A percentile compares a stretch with the other conserved stretches of the same genome.
These are phyloP conservation scores for Trypanosoma mega DNA, from an alignment of 208 protist genomes.

Conservation along the genomic window DNA sequence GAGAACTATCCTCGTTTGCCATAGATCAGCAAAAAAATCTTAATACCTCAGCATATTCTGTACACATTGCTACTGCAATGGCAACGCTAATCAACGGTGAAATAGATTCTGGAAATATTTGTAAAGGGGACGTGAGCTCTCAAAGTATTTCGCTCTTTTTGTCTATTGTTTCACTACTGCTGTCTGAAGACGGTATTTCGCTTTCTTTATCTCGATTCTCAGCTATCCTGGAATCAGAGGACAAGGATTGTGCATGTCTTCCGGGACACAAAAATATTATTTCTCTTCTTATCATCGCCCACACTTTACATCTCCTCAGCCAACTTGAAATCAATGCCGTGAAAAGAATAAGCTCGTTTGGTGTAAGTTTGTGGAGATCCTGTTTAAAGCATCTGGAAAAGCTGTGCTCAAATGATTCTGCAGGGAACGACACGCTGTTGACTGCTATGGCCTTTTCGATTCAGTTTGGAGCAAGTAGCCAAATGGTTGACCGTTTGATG, in stretches of 20 bases:
- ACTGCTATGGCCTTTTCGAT: conserved; percentile 24
- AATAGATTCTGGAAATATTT: not conserved
- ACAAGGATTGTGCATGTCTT: not conserved
- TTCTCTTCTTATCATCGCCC: conserved; percentile 17
- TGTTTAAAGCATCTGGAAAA: conserved; percentile 30
- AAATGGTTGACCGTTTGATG: conserved; percentile 29
- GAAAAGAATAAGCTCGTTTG: conserved; percentile 19
- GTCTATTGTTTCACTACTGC: conserved; percentile 7
- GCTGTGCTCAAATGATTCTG: not conserved
- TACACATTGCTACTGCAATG: conserved; percentile 17
- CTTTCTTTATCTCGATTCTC: conserved; percentile 14
- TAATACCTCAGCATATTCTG: too few species aligned
- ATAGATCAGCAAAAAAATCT: too few species aligned
- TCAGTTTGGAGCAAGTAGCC: conserved; percentile 33
- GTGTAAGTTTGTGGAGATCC: conserved; percentile 26
- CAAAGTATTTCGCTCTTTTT: conserved; percentile 16
- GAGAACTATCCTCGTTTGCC: too few species aligned
- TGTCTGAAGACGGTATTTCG: conserved; percentile 26
- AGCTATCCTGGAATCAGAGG: conserved; percentile 4
- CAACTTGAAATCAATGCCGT: conserved; percentile 9
- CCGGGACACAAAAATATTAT: conserved; percentile 17
- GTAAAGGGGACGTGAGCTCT: too few species aligned
- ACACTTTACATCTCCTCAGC: conserved; percentile 20
- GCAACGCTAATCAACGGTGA: not conserved
- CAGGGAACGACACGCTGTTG: conserved; percentile 9